Evolutionary conservation across 2,329 filamentous ascomycete genomes (phyloP), one percentile per base, ranked within the genome.

Genomic region (Pseudocercospora pini-densiflorae): DNA sequence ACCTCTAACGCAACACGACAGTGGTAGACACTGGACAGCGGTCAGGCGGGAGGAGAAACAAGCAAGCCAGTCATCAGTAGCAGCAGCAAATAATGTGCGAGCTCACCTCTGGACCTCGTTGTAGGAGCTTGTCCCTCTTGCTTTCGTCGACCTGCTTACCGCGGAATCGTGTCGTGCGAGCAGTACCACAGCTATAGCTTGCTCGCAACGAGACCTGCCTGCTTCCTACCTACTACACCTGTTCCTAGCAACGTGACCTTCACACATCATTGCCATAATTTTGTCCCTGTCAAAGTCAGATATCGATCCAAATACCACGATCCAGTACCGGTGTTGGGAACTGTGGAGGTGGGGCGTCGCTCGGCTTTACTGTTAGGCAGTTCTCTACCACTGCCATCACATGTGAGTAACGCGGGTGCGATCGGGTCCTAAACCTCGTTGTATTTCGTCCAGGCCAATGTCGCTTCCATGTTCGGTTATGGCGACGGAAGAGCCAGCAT

Each of bases 341-440:
- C 19, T 43, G 33, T 47, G 27, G 29, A 21, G 31, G 31, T 43
- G 55, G 33, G 31, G 57, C 40, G 43, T 19, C 51, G 45, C 61
- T 67, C 65, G 65, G 65, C 61, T 67, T 47, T 58, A 49, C 61
- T 43, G 49, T 59, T 36, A 63, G 61, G 58, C 65, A 64, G 58
- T 67, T 64, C 57, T 62, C 51, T 51, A 19, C n/a, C 36, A 24
- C 21, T 43, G 54, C 61, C 57, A 54, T 63, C n/a, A 55, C 57
- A 66, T 63, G 64, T 66, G 55, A 66, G 64, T 65, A 36, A 53
- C 43, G 60, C 65, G 65, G 61, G 65, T 67, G 54, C 59, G 47
- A 64, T 67, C 65, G 65, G 65, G 60, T 54, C 61, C 23, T 36
- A 29, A 27, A n/a, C 51, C 61, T 43, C 45, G 27, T 49, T 49